Evolutionary conservation across 2,329 filamentous ascomycete species (phyloP).

Genomic region (Cytospora piceicola): DNA sequence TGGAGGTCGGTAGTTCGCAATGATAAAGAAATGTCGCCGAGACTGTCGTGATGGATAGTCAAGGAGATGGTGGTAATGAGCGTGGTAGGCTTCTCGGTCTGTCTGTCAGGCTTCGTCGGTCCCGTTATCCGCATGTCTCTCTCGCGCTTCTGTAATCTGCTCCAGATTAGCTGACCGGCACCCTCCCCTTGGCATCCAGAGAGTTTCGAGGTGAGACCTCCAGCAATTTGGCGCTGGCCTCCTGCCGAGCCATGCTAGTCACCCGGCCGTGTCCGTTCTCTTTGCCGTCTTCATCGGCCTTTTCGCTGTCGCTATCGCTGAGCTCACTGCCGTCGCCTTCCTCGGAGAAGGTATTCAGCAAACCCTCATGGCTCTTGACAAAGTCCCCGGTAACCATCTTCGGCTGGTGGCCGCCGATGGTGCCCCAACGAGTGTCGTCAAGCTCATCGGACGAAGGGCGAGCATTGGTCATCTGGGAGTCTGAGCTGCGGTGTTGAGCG

Average conservation of each 20-base stretch:
- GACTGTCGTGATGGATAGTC: slow-evolving; percentile 25
- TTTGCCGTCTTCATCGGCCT: slow-evolving; percentile 39
- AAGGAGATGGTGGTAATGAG: slow-evolving; percentile 27
- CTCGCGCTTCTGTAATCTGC: slow-evolving; percentile 11
- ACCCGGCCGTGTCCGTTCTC: slow-evolving; percentile 61
- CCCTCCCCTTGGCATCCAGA: slow-evolving; percentile 50
- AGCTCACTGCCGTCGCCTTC: slow-evolving; percentile 37
- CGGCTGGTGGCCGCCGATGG: slow-evolving; percentile 51
- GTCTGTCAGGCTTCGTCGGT: slow-evolving; percentile 24
- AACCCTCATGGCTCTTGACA: slow-evolving; percentile 57
- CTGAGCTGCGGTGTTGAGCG: slow-evolving; percentile 38
- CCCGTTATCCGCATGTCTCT: slow-evolving; percentile 7
- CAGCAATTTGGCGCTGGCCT: slow-evolving; percentile 75
- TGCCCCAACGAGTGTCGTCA: slow-evolving; percentile 55
- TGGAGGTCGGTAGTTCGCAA: slow-evolving; percentile 34
- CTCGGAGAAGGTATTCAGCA: slow-evolving; percentile 50
- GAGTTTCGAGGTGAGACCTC: slow-evolving; percentile 65
- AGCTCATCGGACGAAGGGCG: slow-evolving; percentile 64
- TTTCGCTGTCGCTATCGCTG: slow-evolving; percentile 34
- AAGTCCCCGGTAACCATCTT: slow-evolving; percentile 59
- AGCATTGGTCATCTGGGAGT: slow-evolving; percentile 40
- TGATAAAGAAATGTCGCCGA: slow-evolving; percentile 31
- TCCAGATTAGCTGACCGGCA: slow-evolving; percentile 29
- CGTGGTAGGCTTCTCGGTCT: slow-evolving; percentile 28
- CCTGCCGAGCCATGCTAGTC: slow-evolving; percentile 70